These are phyloP conservation scores for Nematodospora anomalae DNA, from an alignment of 1,139 yeast species.

Conservation along the genomic window DNA sequence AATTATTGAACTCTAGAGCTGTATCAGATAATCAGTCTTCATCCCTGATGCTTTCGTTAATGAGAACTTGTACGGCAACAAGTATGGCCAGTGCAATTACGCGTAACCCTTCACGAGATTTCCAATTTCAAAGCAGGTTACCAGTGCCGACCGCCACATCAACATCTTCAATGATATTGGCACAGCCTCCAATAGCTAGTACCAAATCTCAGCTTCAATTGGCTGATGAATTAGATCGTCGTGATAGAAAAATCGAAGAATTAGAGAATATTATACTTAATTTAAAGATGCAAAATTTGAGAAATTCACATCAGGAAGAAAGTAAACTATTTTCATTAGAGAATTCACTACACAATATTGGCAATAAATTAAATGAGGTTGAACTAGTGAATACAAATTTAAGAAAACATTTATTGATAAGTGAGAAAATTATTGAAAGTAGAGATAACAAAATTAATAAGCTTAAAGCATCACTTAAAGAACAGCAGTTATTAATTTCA, in stretches of 20 bases:
- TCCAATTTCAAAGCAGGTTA: conserved; percentile 6
- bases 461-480: conserved; percentile 51
- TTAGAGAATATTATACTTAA: conserved; percentile 38
- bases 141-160: conserved; percentile 8
- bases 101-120: conserved; percentile 5
- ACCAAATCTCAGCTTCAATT: neutral
- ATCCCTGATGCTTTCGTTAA: conserved; percentile 7
- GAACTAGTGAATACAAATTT: conserved; percentile 39
- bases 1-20: conserved; percentile 20
- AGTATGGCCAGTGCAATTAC: conserved; percentile 6
- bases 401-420: conserved; percentile 49
- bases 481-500: conserved; percentile 50
- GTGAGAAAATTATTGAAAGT: conserved; percentile 59
- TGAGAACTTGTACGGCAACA: conserved; percentile 5
- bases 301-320: conserved; percentile 46
- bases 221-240: conserved; percentile 27
- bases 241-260: conserved; percentile 38
- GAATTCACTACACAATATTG: conserved; percentile 37
- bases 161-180: conserved; percentile 1
- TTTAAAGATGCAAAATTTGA: conserved; percentile 37
- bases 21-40: conserved; percentile 4
- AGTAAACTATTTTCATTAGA: conserved; percentile 42
- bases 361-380: conserved; percentile 41
- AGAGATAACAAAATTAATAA: conserved; percentile 60
- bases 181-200: conserved; percentile 3